phyloP scores from a whole-genome alignment of 2,329 filamentous ascomycete genomes.

The Dothistroma septosporum region DNA sequence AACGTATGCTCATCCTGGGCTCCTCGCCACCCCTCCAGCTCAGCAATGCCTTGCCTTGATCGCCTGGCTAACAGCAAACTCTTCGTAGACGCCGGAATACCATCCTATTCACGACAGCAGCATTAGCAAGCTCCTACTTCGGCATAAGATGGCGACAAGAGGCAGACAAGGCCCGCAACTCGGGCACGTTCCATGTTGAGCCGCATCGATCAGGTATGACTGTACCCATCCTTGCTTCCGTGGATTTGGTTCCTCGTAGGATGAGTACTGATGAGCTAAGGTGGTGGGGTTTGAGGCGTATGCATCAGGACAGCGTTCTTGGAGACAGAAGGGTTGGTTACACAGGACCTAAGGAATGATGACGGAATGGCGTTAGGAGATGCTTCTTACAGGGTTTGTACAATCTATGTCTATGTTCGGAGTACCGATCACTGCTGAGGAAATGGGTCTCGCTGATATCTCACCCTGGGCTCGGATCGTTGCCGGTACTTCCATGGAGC shows the following conservation, averaged over 20 bases:
- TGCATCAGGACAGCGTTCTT: neutral
- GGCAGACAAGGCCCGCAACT: constrained; percentile 17
- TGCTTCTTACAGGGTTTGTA: neutral
- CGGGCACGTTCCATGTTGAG: constrained; percentile 29
- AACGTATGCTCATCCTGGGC: neutral
- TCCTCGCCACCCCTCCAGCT: neutral
- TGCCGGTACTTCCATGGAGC: too few relatives aligned
- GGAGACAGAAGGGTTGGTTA: neutral
- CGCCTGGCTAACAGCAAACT: neutral
- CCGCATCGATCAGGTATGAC: constrained; percentile 26
- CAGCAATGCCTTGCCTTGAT: neutral
- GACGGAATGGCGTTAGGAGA: neutral
- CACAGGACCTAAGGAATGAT: neutral
- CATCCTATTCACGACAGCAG: constrained; percentile 26
- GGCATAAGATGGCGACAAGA: constrained; percentile 22
- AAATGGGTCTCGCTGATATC: neutral
- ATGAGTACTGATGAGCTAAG: neutral
- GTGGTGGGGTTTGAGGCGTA: neutral
- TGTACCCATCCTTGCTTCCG: neutral
- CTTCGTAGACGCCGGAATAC: constrained; percentile 26
- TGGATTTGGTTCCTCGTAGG: neutral
- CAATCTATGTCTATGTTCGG: neutral
- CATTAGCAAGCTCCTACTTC: constrained; percentile 24
- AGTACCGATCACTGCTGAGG: neutral
- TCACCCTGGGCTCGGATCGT: too few relatives aligned